Evolutionary conservation across 164 flowering plant genomes (phyloP).

Genomic region (Dillenia suffruticosa): DNA sequence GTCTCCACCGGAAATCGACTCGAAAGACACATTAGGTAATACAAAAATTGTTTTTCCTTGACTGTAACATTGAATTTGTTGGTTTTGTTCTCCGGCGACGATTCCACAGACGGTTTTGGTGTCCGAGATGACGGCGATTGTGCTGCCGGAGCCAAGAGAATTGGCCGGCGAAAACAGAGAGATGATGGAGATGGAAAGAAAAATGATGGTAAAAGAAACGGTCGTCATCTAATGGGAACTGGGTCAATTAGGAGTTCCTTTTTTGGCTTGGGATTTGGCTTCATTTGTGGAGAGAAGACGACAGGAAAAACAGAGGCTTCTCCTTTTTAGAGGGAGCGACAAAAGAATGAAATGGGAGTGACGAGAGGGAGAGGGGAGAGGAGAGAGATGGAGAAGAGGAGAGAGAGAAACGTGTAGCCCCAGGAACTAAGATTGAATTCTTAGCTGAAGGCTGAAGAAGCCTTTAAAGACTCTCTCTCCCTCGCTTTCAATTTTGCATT

Average conservation of each 20-base stretch:
- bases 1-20: slow-evolving; percentile 60
- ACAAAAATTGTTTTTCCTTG: slow-evolving; percentile 15
- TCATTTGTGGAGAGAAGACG: slow-evolving; percentile 5
- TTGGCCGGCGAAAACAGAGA: slow-evolving; percentile 3
- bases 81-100: slow-evolving; percentile 35
- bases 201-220: slow-evolving; percentile 5
- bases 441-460: too few relatives aligned
- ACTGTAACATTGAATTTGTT: slow-evolving; percentile 46
- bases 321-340: too few relatives aligned
- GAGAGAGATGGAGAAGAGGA: too few relatives aligned
- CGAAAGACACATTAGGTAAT: slow-evolving; percentile 49
- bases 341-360: too few relatives aligned
- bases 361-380: too few relatives aligned
- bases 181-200: slow-evolving; percentile 12
- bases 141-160: slow-evolving; percentile 60
- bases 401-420: too few relatives aligned
- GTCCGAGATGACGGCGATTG: slow-evolving; percentile 50
- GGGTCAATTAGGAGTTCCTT: neutral
- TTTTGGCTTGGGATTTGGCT: slow-evolving; percentile 1
- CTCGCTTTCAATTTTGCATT: too few relatives aligned
- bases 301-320: too few relatives aligned
- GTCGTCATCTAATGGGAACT: slow-evolving; percentile 34
- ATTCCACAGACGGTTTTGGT: slow-evolving; percentile 72
- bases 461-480: too few relatives aligned
- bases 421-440: too few relatives aligned